Conservation (phyloP, 108 stramenopile species). For the Poteriospumella lacustris region DNA sequence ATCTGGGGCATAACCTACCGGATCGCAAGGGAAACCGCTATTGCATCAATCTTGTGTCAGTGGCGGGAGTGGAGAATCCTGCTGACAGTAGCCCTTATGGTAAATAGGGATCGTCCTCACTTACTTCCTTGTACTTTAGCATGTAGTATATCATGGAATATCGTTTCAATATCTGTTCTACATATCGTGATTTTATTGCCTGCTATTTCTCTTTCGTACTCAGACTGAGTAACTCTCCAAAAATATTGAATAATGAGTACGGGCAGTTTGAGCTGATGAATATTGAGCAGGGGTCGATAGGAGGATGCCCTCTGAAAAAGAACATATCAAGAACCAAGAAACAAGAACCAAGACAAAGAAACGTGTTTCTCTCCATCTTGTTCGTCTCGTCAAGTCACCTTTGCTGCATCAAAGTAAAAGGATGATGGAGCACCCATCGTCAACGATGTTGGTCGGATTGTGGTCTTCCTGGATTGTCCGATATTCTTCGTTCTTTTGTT, state of each 20-base stretch:
- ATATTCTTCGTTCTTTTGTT: too few relatives aligned
- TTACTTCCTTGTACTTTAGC: not conserved
- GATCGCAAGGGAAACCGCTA: conserved; percentile 74
- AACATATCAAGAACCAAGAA: too few relatives aligned
- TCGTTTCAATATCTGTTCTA: not conserved
- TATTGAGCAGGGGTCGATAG: not conserved
- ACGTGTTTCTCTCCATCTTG: too few relatives aligned
- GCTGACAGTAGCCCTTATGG: not conserved
- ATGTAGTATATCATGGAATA: not conserved
- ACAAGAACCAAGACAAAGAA: too few relatives aligned
- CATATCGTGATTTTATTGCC: not conserved
- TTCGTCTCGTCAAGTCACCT: too few relatives aligned
- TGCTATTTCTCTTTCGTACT: not conserved
- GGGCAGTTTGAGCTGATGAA: not conserved
- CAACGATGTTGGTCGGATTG: too few relatives aligned
- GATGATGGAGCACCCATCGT: too few relatives aligned
- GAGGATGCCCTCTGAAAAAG: not conserved
- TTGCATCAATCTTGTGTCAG: conserved; percentile 82
- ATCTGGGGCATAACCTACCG: conserved; percentile 76
- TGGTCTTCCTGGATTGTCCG: too few relatives aligned
- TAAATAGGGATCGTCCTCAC: not conserved
- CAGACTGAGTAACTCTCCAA: not conserved
- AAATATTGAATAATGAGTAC: not conserved
- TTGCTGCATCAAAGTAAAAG: too few relatives aligned
- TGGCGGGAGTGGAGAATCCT: conserved; percentile 55